Conservation (phyloP, 75 land plant genomes). For the Picea sitchensis region DNA sequence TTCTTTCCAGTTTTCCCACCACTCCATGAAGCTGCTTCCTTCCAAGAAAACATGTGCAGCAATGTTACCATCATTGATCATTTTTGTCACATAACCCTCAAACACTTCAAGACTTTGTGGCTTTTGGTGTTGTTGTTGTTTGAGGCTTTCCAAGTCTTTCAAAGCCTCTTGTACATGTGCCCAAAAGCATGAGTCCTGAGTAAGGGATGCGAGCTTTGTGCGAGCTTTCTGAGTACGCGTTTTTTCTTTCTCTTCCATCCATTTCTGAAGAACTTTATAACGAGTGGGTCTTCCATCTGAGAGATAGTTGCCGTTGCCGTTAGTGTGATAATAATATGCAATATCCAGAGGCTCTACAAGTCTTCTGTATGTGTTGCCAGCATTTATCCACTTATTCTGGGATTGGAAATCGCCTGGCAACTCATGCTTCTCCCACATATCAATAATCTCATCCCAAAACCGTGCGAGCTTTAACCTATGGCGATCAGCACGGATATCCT, state of each 20-base stretch:
- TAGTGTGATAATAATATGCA: background rate
- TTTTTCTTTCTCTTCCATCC: constrained; percentile 6
- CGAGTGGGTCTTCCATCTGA: background rate
- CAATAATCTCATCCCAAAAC: constrained; percentile 17
- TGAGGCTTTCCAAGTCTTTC: background rate
- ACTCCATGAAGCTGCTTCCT: background rate
- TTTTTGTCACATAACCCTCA: background rate
- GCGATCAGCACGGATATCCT: background rate
- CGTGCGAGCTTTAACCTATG: background rate
- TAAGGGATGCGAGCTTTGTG: constrained; percentile 1
- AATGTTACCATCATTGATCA: background rate
- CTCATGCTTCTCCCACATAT: background rate
- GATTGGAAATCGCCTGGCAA: constrained; percentile 10
- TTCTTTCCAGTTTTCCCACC: background rate
- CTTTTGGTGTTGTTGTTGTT: background rate
- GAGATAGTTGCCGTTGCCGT: background rate
- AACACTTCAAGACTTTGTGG: background rate
- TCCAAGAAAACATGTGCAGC: background rate
- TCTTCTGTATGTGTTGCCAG: constrained; percentile 11
- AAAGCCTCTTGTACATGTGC: background rate
- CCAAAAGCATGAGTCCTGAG: constrained; percentile 3
- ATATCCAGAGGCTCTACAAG: constrained; percentile 20
- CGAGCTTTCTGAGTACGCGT: background rate
- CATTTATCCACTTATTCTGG: constrained; percentile 17
- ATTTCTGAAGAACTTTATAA: constrained; percentile 3